Evolutionary conservation across 129 eudicot species (phyloP), one percentile per base, ranked within the genome.

Genomic region (Artemisia annua): DNA sequence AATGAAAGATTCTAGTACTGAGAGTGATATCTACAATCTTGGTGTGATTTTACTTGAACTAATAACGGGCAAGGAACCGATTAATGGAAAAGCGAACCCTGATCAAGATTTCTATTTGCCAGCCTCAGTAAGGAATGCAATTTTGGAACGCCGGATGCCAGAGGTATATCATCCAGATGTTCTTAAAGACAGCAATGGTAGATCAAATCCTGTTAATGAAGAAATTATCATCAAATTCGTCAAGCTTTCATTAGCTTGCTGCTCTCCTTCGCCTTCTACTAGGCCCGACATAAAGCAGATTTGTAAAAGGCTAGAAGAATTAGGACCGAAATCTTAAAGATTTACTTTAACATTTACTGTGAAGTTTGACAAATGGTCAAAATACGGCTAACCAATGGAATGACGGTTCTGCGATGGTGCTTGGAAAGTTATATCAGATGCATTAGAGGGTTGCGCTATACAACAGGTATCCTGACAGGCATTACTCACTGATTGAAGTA

Each of bases 181-280:
- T 70, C 79, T 93, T 44, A 70, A 76, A 74, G 75, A 56, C 53
- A 48, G 69, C 26, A 65, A 66, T 17, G 60, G 35, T 22, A 86
- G 86, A 71, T 79, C 63, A 80, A 86, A 78, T 69, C 78, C 57
- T 3, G 76, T 75, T 43, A 82, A 20, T 3, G 94, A 90, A 83
- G 91, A 88, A 26, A 66, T 70, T 8, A 30, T 91, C 57, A 71
- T 90, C 17, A 81, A 79, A 78, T 88, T 79, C 75, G 82, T 88
- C 32, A 88, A 90, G 75, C 96, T 95, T 18, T 93, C 96, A 11
- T 85, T 90, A 87, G 82, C 93, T 55, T 95, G 99, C 67, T 95
- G 99, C 78, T 95, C 99, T 12, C 96, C 94, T 3, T 78, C 86
- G 19, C 89, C 97, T 62, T 69, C 90, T 60, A 85, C 80, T 15